Conservation (phyloP, 257 asterid genomes). For the Paulownia fortunei region DNA sequence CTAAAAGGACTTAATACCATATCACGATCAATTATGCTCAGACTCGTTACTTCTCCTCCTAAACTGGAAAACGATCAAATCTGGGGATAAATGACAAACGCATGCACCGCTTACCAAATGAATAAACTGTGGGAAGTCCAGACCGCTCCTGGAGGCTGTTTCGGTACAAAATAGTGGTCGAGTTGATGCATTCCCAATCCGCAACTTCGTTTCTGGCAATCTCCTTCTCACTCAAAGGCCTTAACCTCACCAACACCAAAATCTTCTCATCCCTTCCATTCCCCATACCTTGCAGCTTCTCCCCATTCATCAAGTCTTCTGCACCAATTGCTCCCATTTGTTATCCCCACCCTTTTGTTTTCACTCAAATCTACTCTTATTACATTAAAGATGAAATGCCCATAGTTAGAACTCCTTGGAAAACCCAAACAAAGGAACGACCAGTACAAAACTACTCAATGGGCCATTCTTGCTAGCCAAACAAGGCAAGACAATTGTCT, state of each 20-base stretch:
- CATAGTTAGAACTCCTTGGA: conserved; percentile 27
- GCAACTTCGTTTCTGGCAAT: conserved; percentile 76
- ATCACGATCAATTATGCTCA: not conserved
- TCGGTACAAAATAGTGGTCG: conserved; percentile 88
- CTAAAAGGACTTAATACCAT: not conserved
- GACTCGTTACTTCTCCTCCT: conserved; percentile 12
- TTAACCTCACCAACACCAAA: conserved; percentile 89
- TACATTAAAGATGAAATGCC: conserved; percentile 19
- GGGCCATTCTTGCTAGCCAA: conserved; percentile 28
- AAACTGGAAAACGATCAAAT: conserved; percentile 17
- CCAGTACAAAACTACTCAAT: conserved; percentile 19
- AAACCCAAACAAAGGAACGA: conserved; percentile 1
- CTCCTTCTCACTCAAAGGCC: conserved; percentile 98
- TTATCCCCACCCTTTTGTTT: conserved; percentile 32
- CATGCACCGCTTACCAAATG: conserved; percentile 70
- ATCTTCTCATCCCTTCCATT: conserved; percentile 80
- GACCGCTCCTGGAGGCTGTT: conserved; percentile 98
- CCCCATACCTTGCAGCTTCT: conserved; percentile 70
- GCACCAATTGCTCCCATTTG: conserved; percentile 90
- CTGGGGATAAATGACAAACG: conserved; percentile 16
- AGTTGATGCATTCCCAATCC: conserved; percentile 98
- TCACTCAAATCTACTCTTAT: conserved; percentile 40
- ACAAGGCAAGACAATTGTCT: conserved; percentile 21
- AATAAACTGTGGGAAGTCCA: conserved; percentile 87
- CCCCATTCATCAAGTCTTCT: conserved; percentile 81